Conservation (phyloP, 2,329 filamentous ascomycete genomes). For the Colletotrichum sp. region DNA sequence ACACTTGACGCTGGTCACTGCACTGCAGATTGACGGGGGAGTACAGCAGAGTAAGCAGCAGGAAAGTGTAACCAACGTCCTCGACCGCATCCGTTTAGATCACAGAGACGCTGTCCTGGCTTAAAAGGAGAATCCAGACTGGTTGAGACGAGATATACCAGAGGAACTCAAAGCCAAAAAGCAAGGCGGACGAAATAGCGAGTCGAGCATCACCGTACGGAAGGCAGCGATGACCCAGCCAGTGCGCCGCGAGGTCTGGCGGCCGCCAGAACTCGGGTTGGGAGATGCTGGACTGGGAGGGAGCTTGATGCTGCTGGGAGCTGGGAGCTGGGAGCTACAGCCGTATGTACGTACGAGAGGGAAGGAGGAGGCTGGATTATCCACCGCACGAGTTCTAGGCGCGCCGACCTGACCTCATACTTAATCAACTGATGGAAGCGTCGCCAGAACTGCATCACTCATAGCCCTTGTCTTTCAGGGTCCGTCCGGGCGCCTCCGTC, state of each 20-base stretch:
- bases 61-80: neutral
- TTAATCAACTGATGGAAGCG: neutral
- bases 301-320: neutral
- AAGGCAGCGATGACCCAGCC: neutral
- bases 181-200: neutral
- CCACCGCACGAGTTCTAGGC: neutral
- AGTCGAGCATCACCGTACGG: neutral
- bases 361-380: neutral
- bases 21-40: neutral
- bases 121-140: neutral
- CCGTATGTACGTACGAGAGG: neutral
- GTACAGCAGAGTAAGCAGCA: neutral
- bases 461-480: neutral
- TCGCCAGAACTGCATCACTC: constrained; percentile 2
- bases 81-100: neutral
- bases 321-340: neutral
- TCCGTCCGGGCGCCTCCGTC: neutral
- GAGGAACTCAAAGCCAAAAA: neutral
- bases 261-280: neutral
- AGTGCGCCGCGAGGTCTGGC: neutral
- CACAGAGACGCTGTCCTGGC: neutral
- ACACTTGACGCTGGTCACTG: neutral
- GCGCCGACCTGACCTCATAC: constrained; percentile 11
- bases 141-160: neutral
- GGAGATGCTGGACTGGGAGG: neutral